Conservation (phyloP, 306 rosid species). For the Lathyrus tuberosus region DNA sequence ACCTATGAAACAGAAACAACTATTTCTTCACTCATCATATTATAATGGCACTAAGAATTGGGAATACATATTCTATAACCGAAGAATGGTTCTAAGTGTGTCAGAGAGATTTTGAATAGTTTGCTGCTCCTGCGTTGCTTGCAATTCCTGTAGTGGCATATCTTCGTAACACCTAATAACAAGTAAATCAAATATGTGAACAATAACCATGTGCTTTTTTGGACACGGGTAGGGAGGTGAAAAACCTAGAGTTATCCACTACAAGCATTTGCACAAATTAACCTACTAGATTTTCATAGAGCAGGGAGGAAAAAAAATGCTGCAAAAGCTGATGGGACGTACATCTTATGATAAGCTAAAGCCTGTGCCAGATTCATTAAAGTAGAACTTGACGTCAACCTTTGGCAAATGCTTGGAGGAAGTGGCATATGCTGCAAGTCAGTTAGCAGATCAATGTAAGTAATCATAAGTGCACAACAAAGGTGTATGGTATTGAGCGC, state of each 20-base stretch:
- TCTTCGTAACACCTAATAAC: slow-evolving; percentile 90
- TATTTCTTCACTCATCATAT: background rate
- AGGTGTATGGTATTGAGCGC: background rate
- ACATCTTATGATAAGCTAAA: slow-evolving; percentile 93
- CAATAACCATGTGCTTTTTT: slow-evolving; percentile 27
- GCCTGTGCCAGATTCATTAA: slow-evolving; percentile 94
- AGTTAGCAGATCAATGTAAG: slow-evolving; percentile 38
- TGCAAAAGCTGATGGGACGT: slow-evolving; percentile 38
- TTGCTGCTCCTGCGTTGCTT: slow-evolving; percentile 87
- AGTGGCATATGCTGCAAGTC: slow-evolving; percentile 85
- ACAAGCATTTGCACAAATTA: slow-evolving; percentile 10
- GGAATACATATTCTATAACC: slow-evolving; percentile 57
- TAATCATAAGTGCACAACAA: background rate
- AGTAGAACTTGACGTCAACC: slow-evolving; percentile 86
- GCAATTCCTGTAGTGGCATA: slow-evolving; percentile 93
- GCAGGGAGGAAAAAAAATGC: background rate
- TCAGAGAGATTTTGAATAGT: slow-evolving; percentile 93
- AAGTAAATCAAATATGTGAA: slow-evolving; percentile 27
- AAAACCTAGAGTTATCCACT: slow-evolving; percentile 11
- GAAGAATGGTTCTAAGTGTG: slow-evolving; percentile 86
- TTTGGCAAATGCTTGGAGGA: slow-evolving; percentile 89
- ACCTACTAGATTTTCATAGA: background rate
- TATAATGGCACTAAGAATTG: slow-evolving; percentile 5
- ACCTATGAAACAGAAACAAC: slow-evolving; percentile 6
- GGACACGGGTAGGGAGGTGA: slow-evolving; percentile 1